These are phyloP conservation scores for Leccinum olivaceopallidum DNA, from an alignment of 768 basidiomycete species.

Conservation along the genomic window DNA sequence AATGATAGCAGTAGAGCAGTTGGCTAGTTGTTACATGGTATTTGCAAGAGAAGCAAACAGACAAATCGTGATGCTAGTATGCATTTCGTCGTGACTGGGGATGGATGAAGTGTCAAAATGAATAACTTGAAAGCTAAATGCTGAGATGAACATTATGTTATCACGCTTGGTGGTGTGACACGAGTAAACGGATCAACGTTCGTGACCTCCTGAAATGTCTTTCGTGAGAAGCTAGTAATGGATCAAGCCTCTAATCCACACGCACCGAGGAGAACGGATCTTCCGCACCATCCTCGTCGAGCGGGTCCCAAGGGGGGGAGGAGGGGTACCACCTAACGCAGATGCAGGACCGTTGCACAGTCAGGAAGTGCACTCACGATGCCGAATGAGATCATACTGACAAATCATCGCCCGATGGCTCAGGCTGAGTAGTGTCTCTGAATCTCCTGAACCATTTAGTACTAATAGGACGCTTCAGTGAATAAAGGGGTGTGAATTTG, in stretches of 20 bases:
- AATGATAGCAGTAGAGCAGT: neutral
- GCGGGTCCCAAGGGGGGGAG: constrained; percentile 27
- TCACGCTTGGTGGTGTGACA: neutral
- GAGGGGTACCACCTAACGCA: constrained; percentile 21
- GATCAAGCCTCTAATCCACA: neutral
- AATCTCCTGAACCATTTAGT: constrained; percentile 10
- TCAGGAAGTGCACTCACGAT: neutral
- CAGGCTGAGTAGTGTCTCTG: constrained; percentile 13
- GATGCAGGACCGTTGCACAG: neutral
- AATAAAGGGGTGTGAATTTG: constrained; percentile 24
- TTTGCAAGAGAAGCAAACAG: neutral
- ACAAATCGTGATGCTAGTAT: neutral
- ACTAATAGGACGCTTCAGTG: constrained; percentile 8
- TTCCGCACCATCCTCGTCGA: constrained; percentile 27
- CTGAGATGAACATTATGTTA: neutral
- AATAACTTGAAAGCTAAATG: neutral
- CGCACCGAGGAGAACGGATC: constrained; percentile 22
- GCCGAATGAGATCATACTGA: constrained; percentile 11
- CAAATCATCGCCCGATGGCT: constrained; percentile 19
- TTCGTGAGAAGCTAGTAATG: constrained; percentile 2
- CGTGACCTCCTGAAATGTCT: constrained; percentile 4
- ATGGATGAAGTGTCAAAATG: neutral
- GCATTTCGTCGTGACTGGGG: neutral
- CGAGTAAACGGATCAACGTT: constrained; percentile 14
- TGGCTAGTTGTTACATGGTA: neutral